Conservation (phyloP, 208 protist genomes). For the Vickermania spadyakhi region DNA sequence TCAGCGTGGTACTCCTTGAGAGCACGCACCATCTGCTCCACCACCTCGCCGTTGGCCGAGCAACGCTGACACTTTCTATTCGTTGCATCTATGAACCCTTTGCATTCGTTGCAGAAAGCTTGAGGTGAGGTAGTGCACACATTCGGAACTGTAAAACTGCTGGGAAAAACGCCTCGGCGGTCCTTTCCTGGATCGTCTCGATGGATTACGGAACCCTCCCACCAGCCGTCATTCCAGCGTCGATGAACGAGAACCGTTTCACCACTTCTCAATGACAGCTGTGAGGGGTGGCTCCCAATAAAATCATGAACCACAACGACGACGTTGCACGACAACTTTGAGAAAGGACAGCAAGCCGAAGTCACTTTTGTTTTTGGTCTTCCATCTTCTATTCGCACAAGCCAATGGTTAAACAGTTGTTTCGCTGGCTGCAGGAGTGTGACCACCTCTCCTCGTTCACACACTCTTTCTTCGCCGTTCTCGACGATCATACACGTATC, state of each 20-base stretch:
- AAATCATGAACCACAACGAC: constrained; percentile 36
- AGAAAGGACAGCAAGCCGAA: not conserved
- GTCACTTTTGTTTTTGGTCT: no score
- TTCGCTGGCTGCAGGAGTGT: not conserved
- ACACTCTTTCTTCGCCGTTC: not conserved
- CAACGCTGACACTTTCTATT: constrained; percentile 16
- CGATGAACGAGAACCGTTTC: constrained; percentile 68
- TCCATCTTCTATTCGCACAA: not conserved
- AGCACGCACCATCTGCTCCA: constrained; percentile 27
- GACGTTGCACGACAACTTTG: constrained; percentile 53
- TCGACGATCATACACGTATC: not conserved
- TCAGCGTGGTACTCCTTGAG: constrained; percentile 27
- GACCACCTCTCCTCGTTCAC: not conserved
- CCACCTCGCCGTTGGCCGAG: constrained; percentile 22
- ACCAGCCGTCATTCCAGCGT: constrained; percentile 86
- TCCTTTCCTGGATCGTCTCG: constrained; percentile 11
- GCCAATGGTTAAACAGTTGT: not conserved
- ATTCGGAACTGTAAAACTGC: constrained; percentile 80
- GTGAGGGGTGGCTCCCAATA: constrained; percentile 32
- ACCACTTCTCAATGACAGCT: constrained; percentile 21
- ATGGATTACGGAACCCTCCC: constrained; percentile 56
- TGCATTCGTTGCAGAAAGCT: constrained; percentile 64
- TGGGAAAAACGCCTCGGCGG: constrained; percentile 63
- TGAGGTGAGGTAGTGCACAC: constrained; percentile 30
- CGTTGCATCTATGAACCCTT: constrained; percentile 6